Conservation (phyloP, 306 rosid species). For the Datisca glomerata region DNA sequence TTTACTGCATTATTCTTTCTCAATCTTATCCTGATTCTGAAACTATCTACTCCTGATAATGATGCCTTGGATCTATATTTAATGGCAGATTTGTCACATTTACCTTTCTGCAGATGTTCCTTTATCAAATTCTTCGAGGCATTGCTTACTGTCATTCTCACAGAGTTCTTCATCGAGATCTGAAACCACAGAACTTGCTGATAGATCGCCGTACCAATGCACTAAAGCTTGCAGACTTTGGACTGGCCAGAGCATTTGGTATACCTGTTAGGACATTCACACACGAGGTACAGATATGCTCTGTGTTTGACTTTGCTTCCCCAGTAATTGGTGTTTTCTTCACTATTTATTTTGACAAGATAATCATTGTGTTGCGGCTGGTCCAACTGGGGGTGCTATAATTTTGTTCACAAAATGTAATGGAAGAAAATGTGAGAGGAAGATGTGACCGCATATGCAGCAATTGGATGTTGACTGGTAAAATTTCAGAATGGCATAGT, state of each 20-base stretch:
- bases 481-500: no score
- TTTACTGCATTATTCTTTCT: background rate
- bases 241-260: slow-evolving; percentile 98
- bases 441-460: no score
- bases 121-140: slow-evolving; percentile 96
- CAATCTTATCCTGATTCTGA: slow-evolving; percentile 9
- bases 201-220: slow-evolving; percentile 87
- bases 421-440: no score
- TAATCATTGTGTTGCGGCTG: no score
- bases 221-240: slow-evolving; percentile 96
- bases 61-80: slow-evolving; percentile 3
- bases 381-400: no score
- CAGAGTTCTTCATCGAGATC: slow-evolving; percentile 98
- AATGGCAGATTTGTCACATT: slow-evolving; percentile 14
- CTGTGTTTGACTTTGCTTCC: slow-evolving; percentile 4
- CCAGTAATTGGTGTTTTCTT: no score
- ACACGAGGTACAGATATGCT: slow-evolving; percentile 53
- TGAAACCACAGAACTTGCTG: slow-evolving; percentile 95
- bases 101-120: slow-evolving; percentile 73
- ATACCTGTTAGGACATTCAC: slow-evolving; percentile 98
- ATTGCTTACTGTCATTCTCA: slow-evolving; percentile 98
- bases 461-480: no score
- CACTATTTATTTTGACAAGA: no score
- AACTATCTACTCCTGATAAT: slow-evolving; percentile 9
- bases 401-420: no score